Conservation (phyloP, 164 flowering plant genomes). For the Vitis rupestris region DNA sequence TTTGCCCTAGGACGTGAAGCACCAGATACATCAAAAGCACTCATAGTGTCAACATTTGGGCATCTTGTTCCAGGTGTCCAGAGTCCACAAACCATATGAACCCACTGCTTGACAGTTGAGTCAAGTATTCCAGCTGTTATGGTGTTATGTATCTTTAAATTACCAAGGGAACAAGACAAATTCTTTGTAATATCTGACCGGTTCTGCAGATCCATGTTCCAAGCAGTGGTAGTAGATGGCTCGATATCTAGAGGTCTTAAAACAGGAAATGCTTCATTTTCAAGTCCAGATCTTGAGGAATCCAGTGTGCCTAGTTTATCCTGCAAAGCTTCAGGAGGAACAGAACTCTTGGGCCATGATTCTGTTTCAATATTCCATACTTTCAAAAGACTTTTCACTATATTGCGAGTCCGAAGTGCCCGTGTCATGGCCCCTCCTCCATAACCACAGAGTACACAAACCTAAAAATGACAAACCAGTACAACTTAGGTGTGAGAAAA, state of each 20-base stretch:
- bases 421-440: slow-evolving; percentile 68
- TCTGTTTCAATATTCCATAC: slow-evolving; percentile 37
- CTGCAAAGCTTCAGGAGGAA: slow-evolving; percentile 9
- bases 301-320: slow-evolving; percentile 13
- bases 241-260: slow-evolving; percentile 14
- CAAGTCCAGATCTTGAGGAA: slow-evolving; percentile 14
- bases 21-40: slow-evolving; percentile 70
- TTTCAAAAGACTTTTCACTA: slow-evolving; percentile 53
- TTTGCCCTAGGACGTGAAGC: slow-evolving; percentile 32
- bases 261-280: slow-evolving; percentile 13
- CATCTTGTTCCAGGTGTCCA: slow-evolving; percentile 76
- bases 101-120: slow-evolving; percentile 60
- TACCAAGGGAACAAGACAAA: slow-evolving; percentile 6
- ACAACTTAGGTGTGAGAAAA: neutral
- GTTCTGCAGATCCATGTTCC: slow-evolving; percentile 16
- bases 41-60: slow-evolving; percentile 72
- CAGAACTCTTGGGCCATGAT: slow-evolving; percentile 11
- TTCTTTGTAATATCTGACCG: slow-evolving; percentile 5
- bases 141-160: slow-evolving; percentile 34
- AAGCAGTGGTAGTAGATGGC: slow-evolving; percentile 4
- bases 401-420: slow-evolving; percentile 43
- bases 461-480: slow-evolving; percentile 24
- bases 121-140: slow-evolving; percentile 47
- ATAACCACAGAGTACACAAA: slow-evolving; percentile 69
- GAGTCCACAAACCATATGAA: slow-evolving; percentile 74